These are phyloP conservation scores for Naematelia aurantialba DNA, from an alignment of 768 basidiomycete species.

Conservation along the genomic window DNA sequence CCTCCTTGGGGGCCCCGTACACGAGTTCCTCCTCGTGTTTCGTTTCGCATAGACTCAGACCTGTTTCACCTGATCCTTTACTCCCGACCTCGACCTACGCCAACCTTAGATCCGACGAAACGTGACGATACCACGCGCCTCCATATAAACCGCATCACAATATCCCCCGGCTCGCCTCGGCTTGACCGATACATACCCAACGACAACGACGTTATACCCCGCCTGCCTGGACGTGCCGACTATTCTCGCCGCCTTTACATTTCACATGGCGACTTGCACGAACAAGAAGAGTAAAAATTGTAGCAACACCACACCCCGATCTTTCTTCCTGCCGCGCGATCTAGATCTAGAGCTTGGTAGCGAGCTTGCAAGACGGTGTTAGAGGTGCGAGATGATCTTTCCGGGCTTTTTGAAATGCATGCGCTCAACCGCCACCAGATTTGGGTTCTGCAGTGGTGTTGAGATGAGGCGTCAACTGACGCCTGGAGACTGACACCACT, in stretches of 20 bases:
- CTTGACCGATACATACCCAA: no score
- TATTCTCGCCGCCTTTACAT: background rate
- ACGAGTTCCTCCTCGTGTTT: constrained; percentile 41
- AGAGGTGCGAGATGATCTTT: constrained; percentile 1
- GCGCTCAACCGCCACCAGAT: constrained; percentile 34
- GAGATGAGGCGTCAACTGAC: no score
- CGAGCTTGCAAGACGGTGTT: background rate
- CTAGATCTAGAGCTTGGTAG: constrained; percentile 8
- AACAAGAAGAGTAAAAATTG: constrained; percentile 1
- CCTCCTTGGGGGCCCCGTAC: constrained; percentile 18
- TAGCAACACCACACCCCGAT: constrained; percentile 6
- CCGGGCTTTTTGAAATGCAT: constrained; percentile 24
- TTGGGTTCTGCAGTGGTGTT: background rate
- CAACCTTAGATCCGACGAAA: background rate
- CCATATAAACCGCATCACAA: constrained; percentile 6
- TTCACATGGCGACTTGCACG: constrained; percentile 2
- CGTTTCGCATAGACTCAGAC: constrained; percentile 3
- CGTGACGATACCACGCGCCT: background rate
- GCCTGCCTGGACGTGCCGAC: background rate
- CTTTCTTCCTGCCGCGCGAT: constrained; percentile 1
- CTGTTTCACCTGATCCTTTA: constrained; percentile 3
- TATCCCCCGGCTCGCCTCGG: background rate
- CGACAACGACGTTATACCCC: constrained; percentile 7
- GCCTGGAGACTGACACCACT: no score
- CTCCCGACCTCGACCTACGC: background rate